Conservation (phyloP, 2,329 filamentous ascomycete genomes). For the Helicocarpus griseus region DNA sequence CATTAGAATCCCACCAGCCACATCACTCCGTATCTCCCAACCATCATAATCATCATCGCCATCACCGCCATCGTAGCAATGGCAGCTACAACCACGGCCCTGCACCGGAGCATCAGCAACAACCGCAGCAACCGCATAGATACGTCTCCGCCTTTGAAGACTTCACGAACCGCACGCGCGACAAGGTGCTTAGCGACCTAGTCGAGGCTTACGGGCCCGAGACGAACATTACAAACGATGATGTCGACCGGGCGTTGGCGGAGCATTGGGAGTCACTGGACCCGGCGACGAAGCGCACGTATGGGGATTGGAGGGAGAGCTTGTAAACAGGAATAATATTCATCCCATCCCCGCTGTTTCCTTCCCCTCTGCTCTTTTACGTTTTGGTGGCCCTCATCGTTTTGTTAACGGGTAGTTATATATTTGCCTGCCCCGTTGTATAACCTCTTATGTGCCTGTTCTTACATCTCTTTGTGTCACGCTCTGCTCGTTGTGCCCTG, state of each 20-base stretch:
- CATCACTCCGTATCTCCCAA: neutral
- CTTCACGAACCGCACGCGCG: conserved; percentile 13
- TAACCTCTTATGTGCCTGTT: too few species aligned
- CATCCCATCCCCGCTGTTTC: neutral
- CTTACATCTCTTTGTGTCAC: too few species aligned
- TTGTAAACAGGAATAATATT: neutral
- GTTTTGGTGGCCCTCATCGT: too few species aligned
- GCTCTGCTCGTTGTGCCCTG: too few species aligned
- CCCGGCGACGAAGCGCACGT: conserved; percentile 23
- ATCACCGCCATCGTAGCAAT: neutral
- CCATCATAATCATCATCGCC: neutral
- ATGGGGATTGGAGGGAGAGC: conserved; percentile 10
- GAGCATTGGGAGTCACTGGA: conserved; percentile 14
- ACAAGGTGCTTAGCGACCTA: conserved; percentile 9
- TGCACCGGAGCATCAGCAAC: neutral
- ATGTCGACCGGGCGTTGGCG: conserved; percentile 11
- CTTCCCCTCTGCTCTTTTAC: conserved; percentile 6
- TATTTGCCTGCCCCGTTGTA: too few species aligned
- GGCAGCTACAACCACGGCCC: neutral
- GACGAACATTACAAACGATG: conserved; percentile 9
- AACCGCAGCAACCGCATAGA: conserved; percentile 2
- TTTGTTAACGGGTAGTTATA: too few species aligned
- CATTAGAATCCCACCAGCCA: neutral
- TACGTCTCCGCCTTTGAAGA: conserved; percentile 15
- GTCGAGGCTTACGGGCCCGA: conserved; percentile 9